Evolutionary conservation across 495 filamentous ascomycete genomes (phyloP).

Genomic region (Usnea hakonensis): DNA sequence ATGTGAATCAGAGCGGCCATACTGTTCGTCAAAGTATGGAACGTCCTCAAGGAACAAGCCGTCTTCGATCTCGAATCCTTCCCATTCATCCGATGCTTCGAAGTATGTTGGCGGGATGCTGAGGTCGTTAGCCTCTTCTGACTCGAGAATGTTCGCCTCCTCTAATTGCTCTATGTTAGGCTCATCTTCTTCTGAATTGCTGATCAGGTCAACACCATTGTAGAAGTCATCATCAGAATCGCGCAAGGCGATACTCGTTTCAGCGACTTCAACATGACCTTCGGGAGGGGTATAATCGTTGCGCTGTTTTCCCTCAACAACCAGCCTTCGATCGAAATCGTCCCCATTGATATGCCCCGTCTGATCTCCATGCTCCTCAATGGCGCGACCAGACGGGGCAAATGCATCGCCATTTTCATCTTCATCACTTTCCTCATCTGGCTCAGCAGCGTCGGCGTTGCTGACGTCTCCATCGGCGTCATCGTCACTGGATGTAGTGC

Average conservation of each 20-base stretch:
- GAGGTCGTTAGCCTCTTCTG: conserved; percentile 38
- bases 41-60: conserved; percentile 40
- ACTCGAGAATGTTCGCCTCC: conserved; percentile 61
- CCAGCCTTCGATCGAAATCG: background rate
- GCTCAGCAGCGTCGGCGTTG: conserved; percentile 39
- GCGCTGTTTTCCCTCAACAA: background rate
- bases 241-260: background rate
- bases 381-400: conserved; percentile 46
- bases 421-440: conserved; percentile 40
- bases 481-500: conserved; percentile 30
- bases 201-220: conserved; percentile 68
- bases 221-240: conserved; percentile 57
- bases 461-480: conserved; percentile 42
- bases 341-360: conserved; percentile 30
- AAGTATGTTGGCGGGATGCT: conserved; percentile 32
- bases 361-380: conserved; percentile 36
- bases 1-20: conserved; percentile 8
- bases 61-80: conserved; percentile 48
- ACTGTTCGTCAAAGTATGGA: conserved; percentile 46
- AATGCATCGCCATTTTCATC: conserved; percentile 41
- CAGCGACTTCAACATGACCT: too few relatives aligned
- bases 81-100: conserved; percentile 41
- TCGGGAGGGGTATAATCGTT: background rate
- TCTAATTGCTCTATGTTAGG: conserved; percentile 63
- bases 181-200: conserved; percentile 69